These are phyloP conservation scores for Fusarium zealandicum DNA, from an alignment of 2,329 filamentous ascomycete species.

Conservation along the genomic window DNA sequence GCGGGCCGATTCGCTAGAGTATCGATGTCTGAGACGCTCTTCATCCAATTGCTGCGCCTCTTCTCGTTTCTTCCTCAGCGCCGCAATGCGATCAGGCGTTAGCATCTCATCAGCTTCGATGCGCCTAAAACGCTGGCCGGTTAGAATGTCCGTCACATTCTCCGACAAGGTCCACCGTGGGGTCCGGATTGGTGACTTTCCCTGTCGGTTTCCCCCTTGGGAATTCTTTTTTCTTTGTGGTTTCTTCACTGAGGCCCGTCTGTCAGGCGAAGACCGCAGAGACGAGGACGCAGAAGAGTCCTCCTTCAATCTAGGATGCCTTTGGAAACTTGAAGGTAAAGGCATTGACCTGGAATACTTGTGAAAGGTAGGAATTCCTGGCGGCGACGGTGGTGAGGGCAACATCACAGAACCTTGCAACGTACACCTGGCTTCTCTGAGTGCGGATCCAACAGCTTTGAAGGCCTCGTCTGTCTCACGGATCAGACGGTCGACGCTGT, in stretches of 20 bases:
- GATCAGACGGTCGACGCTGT: slow-evolving; percentile 55
- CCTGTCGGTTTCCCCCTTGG: slow-evolving; percentile 15
- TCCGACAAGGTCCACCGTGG: slow-evolving; percentile 62
- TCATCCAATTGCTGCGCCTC: slow-evolving; percentile 36
- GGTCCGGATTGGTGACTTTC: slow-evolving; percentile 29
- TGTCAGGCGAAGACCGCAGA: slow-evolving; percentile 29
- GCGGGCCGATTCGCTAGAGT: slow-evolving; percentile 37
- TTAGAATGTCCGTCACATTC: slow-evolving; percentile 65
- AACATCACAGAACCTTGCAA: slow-evolving; percentile 25
- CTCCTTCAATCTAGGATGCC: slow-evolving; percentile 17
- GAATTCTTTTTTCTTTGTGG: slow-evolving; percentile 51
- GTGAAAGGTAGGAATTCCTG: slow-evolving; percentile 18
- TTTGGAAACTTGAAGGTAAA: slow-evolving; percentile 29
- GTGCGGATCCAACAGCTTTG: slow-evolving; percentile 52
- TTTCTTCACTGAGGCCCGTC: slow-evolving; percentile 49
- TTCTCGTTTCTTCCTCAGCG: slow-evolving; percentile 50
- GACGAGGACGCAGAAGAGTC: slow-evolving; percentile 17
- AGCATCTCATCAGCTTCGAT: slow-evolving; percentile 67
- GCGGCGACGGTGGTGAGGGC: slow-evolving; percentile 25
- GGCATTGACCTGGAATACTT: slow-evolving; percentile 39
- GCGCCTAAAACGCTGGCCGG: slow-evolving; percentile 60
- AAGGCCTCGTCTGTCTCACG: slow-evolving; percentile 60
- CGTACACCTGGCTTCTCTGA: slow-evolving; percentile 46
- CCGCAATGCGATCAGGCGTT: slow-evolving; percentile 59
- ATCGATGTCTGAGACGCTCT: slow-evolving; percentile 19